Percentiles rank a stretch among this genome's conserved stretches.
phyloP scores from a whole-genome alignment of 2,329 filamentous ascomycete genomes.

The Trichoderma polysporum region DNA sequence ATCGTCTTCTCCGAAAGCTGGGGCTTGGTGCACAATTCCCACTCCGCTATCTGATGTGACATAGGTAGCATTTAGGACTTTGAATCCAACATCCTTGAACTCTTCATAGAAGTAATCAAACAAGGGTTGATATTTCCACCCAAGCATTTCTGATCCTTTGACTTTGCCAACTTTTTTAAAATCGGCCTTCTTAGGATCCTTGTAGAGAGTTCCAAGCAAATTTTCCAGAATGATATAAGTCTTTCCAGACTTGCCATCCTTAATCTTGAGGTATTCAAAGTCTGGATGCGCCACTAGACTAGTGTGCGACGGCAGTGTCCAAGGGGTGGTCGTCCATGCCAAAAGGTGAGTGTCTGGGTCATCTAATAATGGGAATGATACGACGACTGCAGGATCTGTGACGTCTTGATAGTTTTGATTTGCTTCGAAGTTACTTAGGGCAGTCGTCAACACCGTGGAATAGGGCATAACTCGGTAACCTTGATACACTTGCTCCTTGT shows the following conservation, averaged over 20 bases:
- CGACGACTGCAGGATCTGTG: slow-evolving; percentile 84
- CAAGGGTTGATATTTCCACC: slow-evolving; percentile 84
- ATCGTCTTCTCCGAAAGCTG: slow-evolving; percentile 94
- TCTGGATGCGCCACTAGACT: slow-evolving; percentile 75
- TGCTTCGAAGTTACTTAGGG: slow-evolving; percentile 89
- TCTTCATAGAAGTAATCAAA: slow-evolving; percentile 89
- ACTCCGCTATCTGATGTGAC: slow-evolving; percentile 89
- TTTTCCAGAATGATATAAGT: slow-evolving; percentile 84
- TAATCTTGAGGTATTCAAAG: slow-evolving; percentile 84
- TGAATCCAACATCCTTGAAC: slow-evolving; percentile 82
- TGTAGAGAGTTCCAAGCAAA: slow-evolving; percentile 79
- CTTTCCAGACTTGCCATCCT: slow-evolving; percentile 78
- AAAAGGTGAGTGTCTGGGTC: slow-evolving; percentile 74
- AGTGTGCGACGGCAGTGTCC: slow-evolving; percentile 82
- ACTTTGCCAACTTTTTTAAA: slow-evolving; percentile 79
- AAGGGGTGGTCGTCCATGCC: slow-evolving; percentile 86
- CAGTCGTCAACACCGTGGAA: slow-evolving; percentile 84
- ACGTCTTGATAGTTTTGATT: slow-evolving; percentile 94
- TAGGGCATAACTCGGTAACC: slow-evolving; percentile 94
- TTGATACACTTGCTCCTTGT: slow-evolving; percentile 86
- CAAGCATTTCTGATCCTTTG: slow-evolving; percentile 80
- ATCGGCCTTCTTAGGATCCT: slow-evolving; percentile 93
- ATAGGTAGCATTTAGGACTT: slow-evolving; percentile 78
- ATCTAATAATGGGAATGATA: slow-evolving; percentile 79
- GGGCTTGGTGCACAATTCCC: slow-evolving; percentile 90